Conservation (phyloP, 2,329 filamentous ascomycete genomes). For the Piedraia hortae region DNA sequence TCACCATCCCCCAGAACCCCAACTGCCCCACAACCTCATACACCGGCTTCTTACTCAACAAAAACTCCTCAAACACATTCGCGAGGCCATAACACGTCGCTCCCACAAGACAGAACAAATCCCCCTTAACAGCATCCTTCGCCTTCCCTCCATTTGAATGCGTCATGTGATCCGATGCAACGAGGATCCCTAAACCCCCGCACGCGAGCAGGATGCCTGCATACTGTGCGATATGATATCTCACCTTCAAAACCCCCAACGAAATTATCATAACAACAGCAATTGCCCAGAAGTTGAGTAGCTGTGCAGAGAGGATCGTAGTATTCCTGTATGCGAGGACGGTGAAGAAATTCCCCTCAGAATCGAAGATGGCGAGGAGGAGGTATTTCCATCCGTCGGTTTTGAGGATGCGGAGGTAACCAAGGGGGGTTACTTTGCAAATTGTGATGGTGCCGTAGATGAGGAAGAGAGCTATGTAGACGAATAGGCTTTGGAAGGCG, state of each 20-base stretch:
- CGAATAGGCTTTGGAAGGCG: constrained; percentile 87
- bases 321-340: constrained; percentile 84
- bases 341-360: constrained; percentile 93
- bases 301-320: constrained; percentile 71
- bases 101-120: constrained; percentile 70
- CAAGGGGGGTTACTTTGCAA: constrained; percentile 48
- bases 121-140: constrained; percentile 58
- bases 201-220: constrained; percentile 70
- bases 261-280: constrained; percentile 71
- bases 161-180: constrained; percentile 67
- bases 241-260: constrained; percentile 55
- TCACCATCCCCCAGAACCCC: constrained; percentile 61
- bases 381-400: constrained; percentile 80
- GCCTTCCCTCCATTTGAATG: constrained; percentile 40
- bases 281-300: constrained; percentile 98
- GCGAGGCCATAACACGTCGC: constrained; percentile 74
- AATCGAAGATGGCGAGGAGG: constrained; percentile 76
- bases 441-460: constrained; percentile 62
- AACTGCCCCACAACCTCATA: constrained; percentile 88
- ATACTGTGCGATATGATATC: constrained; percentile 71
- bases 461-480: constrained; percentile 59
- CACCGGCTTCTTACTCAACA: constrained; percentile 60
- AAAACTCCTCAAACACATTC: constrained; percentile 86
- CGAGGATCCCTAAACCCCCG: constrained; percentile 65
- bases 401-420: constrained; percentile 34